phyloP scores from a whole-genome alignment of 2,329 filamentous ascomycete genomes.

The Penicillium occitanis region DNA sequence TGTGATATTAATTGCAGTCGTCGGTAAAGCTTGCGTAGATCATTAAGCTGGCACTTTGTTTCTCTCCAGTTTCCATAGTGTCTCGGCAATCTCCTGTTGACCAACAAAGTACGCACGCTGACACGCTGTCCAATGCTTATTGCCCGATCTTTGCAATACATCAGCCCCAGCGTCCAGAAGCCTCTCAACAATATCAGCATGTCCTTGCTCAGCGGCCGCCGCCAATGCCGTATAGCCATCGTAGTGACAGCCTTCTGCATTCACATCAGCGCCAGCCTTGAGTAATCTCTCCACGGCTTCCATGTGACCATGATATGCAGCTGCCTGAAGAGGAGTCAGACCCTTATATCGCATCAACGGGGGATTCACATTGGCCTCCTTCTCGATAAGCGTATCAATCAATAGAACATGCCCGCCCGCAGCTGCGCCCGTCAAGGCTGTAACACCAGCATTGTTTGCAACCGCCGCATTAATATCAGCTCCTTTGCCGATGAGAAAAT shows the following conservation, averaged over 20 bases:
- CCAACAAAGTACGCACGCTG: conserved; percentile 20
- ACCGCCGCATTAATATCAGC: conserved; percentile 25
- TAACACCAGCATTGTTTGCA: conserved; percentile 21
- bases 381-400: conserved; percentile 24
- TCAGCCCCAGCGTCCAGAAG: conserved; percentile 19
- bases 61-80: conserved; percentile 17
- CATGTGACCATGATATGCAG: conserved; percentile 22
- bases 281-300: conserved; percentile 20
- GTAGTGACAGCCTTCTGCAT: conserved; percentile 20
- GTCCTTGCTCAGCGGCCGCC: conserved; percentile 23
- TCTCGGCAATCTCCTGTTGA: conserved; percentile 17
- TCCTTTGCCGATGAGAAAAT: conserved; percentile 25
- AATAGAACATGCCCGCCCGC: conserved; percentile 22
- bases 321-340: conserved; percentile 24
- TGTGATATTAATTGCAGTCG: background rate
- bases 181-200: conserved; percentile 24
- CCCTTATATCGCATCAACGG: conserved; percentile 13
- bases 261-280: conserved; percentile 24
- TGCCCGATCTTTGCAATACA: conserved; percentile 15
- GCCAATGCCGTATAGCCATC: conserved; percentile 22
- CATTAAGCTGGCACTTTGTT: background rate
- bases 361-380: conserved; percentile 26
- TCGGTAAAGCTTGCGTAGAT: background rate
- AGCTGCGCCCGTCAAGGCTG: conserved; percentile 24
- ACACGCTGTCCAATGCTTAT: conserved; percentile 20